These are phyloP conservation scores for Nemania sp. DNA, from an alignment of 2,329 filamentous ascomycete genomes.

Conservation along the genomic window DNA sequence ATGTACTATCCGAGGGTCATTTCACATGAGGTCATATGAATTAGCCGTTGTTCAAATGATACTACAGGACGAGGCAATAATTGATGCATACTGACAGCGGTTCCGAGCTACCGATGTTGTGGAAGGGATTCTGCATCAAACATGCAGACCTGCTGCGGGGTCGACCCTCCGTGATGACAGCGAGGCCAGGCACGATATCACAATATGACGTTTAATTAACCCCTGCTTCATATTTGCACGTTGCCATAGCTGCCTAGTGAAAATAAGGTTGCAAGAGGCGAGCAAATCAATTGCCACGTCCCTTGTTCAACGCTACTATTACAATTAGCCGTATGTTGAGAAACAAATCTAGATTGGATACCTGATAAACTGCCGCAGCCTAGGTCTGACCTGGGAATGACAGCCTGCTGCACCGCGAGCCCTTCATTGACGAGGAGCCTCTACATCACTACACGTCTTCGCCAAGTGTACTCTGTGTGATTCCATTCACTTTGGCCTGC, in stretches of 20 bases:
- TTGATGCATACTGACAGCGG: background rate
- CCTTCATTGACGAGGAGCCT: background rate
- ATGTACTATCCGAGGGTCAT: background rate
- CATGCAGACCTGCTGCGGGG: conserved; percentile 28
- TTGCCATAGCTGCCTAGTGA: background rate
- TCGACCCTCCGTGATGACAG: conserved; percentile 20
- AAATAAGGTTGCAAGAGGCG: background rate
- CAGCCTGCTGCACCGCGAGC: no score
- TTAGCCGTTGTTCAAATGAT: conserved; percentile 11
- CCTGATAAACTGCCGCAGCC: no score
- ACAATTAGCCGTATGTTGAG: no score
- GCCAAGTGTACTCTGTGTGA: conserved; percentile 10
- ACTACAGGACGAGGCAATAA: background rate
- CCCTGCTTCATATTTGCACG: background rate
- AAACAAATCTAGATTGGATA: background rate
- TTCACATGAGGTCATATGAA: background rate
- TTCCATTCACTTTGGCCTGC: conserved; percentile 19
- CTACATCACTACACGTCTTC: conserved; percentile 1
- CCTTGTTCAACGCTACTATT: background rate
- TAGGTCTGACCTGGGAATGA: no score
- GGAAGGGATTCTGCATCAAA: conserved; percentile 1
- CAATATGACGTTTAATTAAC: conserved; percentile 16
- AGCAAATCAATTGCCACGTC: background rate
- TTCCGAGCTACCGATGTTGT: background rate
- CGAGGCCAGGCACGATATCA: background rate